Percentiles rank a stretch among this genome's conserved stretches.
Evolutionary conservation across 805 yeast species (phyloP).

Genomic region (Zygosaccharomyces gambellarensis): DNA sequence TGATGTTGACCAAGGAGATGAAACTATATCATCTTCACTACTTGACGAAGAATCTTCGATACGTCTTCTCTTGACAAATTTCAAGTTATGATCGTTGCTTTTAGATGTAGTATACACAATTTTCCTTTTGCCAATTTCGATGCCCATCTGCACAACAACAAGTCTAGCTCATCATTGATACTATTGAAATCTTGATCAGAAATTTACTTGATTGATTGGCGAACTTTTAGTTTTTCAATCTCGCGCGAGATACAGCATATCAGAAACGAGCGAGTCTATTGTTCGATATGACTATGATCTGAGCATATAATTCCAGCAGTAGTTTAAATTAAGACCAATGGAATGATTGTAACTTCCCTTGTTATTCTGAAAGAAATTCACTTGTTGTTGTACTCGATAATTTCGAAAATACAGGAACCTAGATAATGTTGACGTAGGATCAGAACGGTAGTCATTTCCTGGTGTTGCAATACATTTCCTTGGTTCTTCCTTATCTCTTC

Average conservation of each 20-base stretch:
- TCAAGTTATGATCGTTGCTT: constrained; percentile 6
- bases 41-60: constrained; percentile 3
- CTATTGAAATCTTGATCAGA: background rate
- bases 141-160: background rate
- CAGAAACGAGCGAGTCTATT: no score
- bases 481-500: background rate
- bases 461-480: background rate
- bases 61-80: constrained; percentile 9
- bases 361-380: no score
- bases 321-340: no score
- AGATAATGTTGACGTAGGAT: no score
- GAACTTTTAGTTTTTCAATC: background rate
- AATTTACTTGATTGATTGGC: background rate
- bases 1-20: no score
- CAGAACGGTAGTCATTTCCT: background rate
- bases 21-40: background rate
- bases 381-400: no score
- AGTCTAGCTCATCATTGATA: background rate
- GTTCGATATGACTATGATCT: no score
- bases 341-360: no score
- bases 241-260: background rate
- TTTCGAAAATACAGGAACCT: no score
- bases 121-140: constrained; percentile 3
- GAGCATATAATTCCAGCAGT: no score
- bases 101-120: constrained; percentile 9